Evolutionary conservation across 441 rosid species (phyloP).

Genomic region (Breynia disticha): DNA sequence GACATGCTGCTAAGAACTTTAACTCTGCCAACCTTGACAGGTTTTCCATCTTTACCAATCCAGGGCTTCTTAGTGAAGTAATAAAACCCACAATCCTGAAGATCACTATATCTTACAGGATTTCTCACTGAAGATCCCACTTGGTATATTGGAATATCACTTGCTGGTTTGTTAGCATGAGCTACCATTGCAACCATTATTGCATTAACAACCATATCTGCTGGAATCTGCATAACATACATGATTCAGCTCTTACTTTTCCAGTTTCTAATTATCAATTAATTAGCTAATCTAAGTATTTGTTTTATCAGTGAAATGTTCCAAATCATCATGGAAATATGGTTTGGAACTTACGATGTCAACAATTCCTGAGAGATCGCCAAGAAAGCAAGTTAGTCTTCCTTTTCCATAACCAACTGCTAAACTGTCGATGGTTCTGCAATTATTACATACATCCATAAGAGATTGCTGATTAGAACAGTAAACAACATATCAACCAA

Average conservation of each 20-base stretch:
- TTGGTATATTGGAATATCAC: slow-evolving; percentile 40
- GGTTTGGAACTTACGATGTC: slow-evolving; percentile 46
- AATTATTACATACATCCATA: slow-evolving; percentile 1
- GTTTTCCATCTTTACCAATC: slow-evolving; percentile 69
- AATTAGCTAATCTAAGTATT: not conserved
- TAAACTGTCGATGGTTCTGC: slow-evolving; percentile 85
- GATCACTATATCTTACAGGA: slow-evolving; percentile 36
- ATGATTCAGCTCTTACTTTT: not conserved
- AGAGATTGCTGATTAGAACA: not conserved
- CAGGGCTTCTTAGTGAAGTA: slow-evolving; percentile 68
- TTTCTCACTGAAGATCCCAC: slow-evolving; percentile 64
- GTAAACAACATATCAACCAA: no score
- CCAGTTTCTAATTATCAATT: not conserved
- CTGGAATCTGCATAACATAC: slow-evolving; percentile 45
- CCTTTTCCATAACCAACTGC: slow-evolving; percentile 77
- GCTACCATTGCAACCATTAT: slow-evolving; percentile 54
- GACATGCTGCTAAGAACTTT: slow-evolving; percentile 48
- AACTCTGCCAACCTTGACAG: slow-evolving; percentile 50
- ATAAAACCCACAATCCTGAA: slow-evolving; percentile 36
- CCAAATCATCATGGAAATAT: no score
- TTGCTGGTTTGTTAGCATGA: slow-evolving; percentile 25
- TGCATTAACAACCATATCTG: slow-evolving; percentile 87
- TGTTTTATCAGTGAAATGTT: no score
- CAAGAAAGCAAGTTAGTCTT: slow-evolving; percentile 58
- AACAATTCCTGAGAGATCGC: slow-evolving; percentile 39